Evolutionary conservation across 2,329 filamentous ascomycete species (phyloP), one percentile per base, ranked within the genome.

Genomic region (Sclerotinia spermophila): DNA sequence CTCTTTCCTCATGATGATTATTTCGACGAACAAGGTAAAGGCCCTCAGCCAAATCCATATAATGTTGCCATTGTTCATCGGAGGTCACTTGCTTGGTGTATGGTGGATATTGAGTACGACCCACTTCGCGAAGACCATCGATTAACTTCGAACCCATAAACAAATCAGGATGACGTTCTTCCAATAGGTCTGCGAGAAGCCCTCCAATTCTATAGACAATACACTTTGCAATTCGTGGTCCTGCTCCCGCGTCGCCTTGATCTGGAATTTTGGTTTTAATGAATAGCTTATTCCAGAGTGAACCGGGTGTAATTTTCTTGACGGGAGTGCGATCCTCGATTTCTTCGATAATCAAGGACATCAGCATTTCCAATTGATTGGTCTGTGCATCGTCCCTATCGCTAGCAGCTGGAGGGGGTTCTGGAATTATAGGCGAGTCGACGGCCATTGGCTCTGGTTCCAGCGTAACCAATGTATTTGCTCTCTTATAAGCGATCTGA

Each of bases 201-300:
- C 45, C 13, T 5, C 58, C 59, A 19, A 69, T n/a, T 33, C 7
- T 62, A 15, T 69, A 64, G 35, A 69, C 51, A n/a, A 69, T 30
- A 15, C 67, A 69, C 40, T 69, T 69, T 24, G 67, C 58, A 55
- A 64, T 64, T 13, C 67, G 67, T 5, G 67, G 40, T 33, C 67
- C 59, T n/a, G 60, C 58, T n/a, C 45, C 21, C 24, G 45, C 24
- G 35, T 38, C 33, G 15, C 45, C 44, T 19, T 64, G 27, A 21
- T 69, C 67, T 15, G 67, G 67, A 21, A 69, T 44, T 10, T 53
- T 62, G 24, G 45, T 33, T 19, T 53, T 64, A 44, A 42, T 24
- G 19, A 35, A 65, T 38, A 69, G 44, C 53, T 45, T 53, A 5
- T 51, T 65, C 44, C 58, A 30, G 15, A 69, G 45, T 24, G 30